phyloP scores from a whole-genome alignment of 495 filamentous ascomycete species.

The Hypoxylon lienhwacheense region DNA sequence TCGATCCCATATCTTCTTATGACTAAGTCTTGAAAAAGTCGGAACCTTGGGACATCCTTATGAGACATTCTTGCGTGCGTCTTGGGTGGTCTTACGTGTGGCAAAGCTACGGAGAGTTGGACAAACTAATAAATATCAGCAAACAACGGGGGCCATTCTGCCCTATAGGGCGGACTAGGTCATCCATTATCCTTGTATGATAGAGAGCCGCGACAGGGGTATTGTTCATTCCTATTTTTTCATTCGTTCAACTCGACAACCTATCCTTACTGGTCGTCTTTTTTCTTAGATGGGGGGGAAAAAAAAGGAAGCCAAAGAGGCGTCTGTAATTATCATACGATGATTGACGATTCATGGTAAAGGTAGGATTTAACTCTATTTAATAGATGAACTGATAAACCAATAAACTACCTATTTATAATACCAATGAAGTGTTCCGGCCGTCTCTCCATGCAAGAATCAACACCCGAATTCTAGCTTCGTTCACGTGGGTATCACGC shows the following conservation, averaged over 20 bases:
- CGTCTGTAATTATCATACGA: too few relatives aligned
- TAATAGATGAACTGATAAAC: neutral
- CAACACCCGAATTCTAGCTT: neutral
- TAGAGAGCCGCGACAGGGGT: conserved; percentile 28
- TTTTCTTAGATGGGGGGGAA: neutral
- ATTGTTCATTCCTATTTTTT: too few relatives aligned
- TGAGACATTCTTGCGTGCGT: neutral
- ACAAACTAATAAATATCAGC: neutral
- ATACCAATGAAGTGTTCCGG: conserved; percentile 10
- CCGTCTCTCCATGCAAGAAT: too few relatives aligned
- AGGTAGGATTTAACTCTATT: conserved; percentile 9
- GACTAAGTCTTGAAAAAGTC: conserved; percentile 1
- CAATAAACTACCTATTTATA: conserved; percentile 5
- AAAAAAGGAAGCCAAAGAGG: too few relatives aligned
- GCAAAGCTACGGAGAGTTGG: conserved; percentile 3
- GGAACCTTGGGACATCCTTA: neutral
- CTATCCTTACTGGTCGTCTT: too few relatives aligned
- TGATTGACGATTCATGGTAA: conserved; percentile 14
- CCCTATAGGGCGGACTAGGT: conserved; percentile 17
- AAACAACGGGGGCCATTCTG: neutral
- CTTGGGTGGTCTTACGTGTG: conserved; percentile 9
- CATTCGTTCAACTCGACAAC: conserved; percentile 24
- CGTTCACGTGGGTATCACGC: conserved; percentile 36
- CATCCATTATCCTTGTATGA: conserved; percentile 8
- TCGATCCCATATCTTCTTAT: conserved; percentile 18